phyloP scores from a whole-genome alignment of 176 grass and related monocot species.

The Eleusine indica region DNA sequence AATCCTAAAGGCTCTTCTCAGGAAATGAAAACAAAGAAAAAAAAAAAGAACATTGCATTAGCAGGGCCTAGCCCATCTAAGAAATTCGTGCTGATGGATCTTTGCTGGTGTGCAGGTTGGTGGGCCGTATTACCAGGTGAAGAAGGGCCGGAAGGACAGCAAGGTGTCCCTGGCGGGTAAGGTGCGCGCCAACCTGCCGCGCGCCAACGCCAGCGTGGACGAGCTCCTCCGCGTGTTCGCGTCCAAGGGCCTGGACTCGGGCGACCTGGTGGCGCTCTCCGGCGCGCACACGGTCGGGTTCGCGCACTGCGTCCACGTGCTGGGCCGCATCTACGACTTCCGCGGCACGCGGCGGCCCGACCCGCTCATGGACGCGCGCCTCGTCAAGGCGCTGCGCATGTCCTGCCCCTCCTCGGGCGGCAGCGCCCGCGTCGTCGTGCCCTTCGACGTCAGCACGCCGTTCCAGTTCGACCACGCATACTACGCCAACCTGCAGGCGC shows the following conservation, averaged over 20 bases:
- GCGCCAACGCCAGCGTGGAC: constrained; percentile 75
- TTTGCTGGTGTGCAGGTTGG: constrained; percentile 52
- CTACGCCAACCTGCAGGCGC: constrained; percentile 72
- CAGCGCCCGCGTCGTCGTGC: constrained; percentile 60
- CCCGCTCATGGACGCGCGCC: constrained; percentile 72
- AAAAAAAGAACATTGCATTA: neutral
- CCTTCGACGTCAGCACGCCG: constrained; percentile 72
- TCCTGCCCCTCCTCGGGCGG: constrained; percentile 64
- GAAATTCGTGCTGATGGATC: neutral
- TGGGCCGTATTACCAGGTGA: constrained; percentile 74
- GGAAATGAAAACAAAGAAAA: neutral
- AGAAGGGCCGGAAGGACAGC: constrained; percentile 92
- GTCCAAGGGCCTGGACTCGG: constrained; percentile 53
- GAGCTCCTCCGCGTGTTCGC: constrained; percentile 85
- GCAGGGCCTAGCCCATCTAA: neutral
- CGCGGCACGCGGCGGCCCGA: constrained; percentile 51
- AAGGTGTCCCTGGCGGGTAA: constrained; percentile 72
- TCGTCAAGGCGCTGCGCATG: constrained; percentile 80
- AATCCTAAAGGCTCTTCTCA: neutral
- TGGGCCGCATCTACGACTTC: constrained; percentile 66
- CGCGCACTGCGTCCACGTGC: constrained; percentile 76
- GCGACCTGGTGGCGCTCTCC: constrained; percentile 60
- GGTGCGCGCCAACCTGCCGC: constrained; percentile 65
- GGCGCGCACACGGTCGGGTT: constrained; percentile 83
- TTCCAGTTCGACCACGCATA: constrained; percentile 74